Evolutionary conservation across 2,329 filamentous ascomycete genomes (phyloP).

Genomic region (Beauveria pseudobassiana): DNA sequence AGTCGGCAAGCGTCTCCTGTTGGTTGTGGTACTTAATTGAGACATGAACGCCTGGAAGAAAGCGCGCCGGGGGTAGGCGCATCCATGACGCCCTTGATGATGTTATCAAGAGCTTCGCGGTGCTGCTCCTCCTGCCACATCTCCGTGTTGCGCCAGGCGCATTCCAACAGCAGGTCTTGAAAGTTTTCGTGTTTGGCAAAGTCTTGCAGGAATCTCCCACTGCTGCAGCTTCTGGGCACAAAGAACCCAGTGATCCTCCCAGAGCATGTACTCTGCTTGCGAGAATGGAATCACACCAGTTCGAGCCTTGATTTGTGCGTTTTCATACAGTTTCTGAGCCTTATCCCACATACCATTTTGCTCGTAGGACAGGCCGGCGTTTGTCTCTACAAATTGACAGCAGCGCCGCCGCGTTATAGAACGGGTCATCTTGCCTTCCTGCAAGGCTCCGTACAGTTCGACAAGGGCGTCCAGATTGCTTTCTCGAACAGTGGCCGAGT

Average conservation of each 20-base stretch:
- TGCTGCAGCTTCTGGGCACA: slow-evolving; percentile 98
- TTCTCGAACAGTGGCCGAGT: slow-evolving; percentile 78
- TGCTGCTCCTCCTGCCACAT: slow-evolving; percentile 86
- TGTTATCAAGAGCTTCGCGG: slow-evolving; percentile 80
- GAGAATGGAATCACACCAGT: slow-evolving; percentile 96
- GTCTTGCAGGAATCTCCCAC: slow-evolving; percentile 93
- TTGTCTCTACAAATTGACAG: slow-evolving; percentile 95
- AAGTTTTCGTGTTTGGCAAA: slow-evolving; percentile 99
- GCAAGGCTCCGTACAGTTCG: slow-evolving; percentile 80
- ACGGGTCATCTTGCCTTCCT: slow-evolving; percentile 96
- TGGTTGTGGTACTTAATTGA: slow-evolving; percentile 91
- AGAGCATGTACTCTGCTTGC: slow-evolving; percentile 94
- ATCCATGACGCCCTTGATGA: slow-evolving; percentile 97
- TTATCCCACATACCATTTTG: slow-evolving; percentile 99
- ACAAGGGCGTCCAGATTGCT: slow-evolving; percentile 95
- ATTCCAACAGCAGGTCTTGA: slow-evolving; percentile 90
- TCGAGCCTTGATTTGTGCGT: slow-evolving; percentile 91
- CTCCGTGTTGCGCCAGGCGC: slow-evolving; percentile 91
- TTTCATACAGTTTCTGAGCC: slow-evolving; percentile 93
- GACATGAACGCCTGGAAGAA: slow-evolving; percentile 99
- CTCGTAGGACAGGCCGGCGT: slow-evolving; percentile 93
- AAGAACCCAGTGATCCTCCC: slow-evolving; percentile 98
- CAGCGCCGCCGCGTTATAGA: slow-evolving; percentile 92
- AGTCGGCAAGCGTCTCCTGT: slow-evolving; percentile 70
- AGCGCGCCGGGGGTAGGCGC: slow-evolving; percentile 82